phyloP scores from a whole-genome alignment of 2,329 filamentous ascomycete species.

The Bipolaris bicolor region DNA sequence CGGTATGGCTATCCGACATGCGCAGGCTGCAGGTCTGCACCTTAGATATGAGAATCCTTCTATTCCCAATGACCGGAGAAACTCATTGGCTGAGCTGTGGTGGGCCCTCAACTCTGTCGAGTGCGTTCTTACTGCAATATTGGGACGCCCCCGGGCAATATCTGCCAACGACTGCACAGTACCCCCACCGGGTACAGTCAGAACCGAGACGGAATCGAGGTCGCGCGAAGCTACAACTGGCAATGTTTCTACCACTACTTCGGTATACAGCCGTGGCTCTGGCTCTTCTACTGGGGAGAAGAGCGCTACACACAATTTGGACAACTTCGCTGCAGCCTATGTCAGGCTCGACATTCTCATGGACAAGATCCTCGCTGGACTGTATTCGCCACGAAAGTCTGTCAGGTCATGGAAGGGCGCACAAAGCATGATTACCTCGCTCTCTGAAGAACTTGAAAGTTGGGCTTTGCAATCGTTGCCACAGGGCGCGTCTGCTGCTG shows the following conservation, averaged over 20 bases:
- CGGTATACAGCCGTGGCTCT: not conserved
- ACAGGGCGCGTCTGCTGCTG: slow-evolving; percentile 11
- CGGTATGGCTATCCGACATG: slow-evolving; percentile 45
- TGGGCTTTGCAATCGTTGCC: slow-evolving; percentile 37
- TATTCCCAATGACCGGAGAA: slow-evolving; percentile 27
- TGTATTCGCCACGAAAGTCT: slow-evolving; percentile 46
- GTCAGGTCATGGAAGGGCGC: slow-evolving; percentile 42
- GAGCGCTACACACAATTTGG: not conserved
- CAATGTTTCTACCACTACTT: not conserved
- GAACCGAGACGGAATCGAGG: slow-evolving; percentile 1
- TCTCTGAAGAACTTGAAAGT: slow-evolving; percentile 36
- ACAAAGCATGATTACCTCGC: slow-evolving; percentile 26
- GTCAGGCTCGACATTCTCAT: slow-evolving; percentile 22
- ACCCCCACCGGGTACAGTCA: slow-evolving; percentile 17
- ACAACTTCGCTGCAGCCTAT: slow-evolving; percentile 8
- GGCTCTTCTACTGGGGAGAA: not conserved
- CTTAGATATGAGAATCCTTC: slow-evolving; percentile 39
- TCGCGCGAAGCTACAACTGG: slow-evolving; percentile 10
- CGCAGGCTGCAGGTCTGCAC: slow-evolving; percentile 46
- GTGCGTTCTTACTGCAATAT: slow-evolving; percentile 41
- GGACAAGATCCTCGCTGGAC: slow-evolving; percentile 22
- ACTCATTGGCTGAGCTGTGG: slow-evolving; percentile 45
- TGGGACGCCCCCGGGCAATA: slow-evolving; percentile 45
- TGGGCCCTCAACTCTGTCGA: slow-evolving; percentile 48
- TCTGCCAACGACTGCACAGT: slow-evolving; percentile 38